phyloP scores from a whole-genome alignment of 805 yeast genomes.

The Spathaspora boniae region DNA sequence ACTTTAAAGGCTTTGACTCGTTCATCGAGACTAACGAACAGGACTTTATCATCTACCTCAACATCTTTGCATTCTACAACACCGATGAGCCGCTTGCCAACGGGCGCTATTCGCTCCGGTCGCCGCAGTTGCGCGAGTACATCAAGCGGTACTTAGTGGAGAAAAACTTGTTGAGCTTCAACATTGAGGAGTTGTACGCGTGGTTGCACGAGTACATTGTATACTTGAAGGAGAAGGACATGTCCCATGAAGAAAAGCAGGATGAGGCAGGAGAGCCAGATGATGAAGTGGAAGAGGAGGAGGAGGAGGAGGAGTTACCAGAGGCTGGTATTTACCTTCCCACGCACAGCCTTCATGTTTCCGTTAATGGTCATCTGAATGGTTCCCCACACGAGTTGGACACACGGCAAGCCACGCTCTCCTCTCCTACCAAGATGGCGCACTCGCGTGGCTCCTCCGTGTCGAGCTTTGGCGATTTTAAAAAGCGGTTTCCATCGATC shows the following conservation, averaged over 20 bases:
- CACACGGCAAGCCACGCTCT: background rate
- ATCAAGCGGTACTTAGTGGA: constrained; percentile 20
- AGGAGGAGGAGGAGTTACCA: background rate
- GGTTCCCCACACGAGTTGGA: too few relatives aligned
- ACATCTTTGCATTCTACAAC: constrained; percentile 39
- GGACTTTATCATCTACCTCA: constrained; percentile 41
- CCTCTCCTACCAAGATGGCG: background rate
- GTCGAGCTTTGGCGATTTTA: constrained; percentile 4
- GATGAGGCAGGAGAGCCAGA: constrained; percentile 5
- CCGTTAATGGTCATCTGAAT: too few relatives aligned
- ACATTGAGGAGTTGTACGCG: constrained; percentile 30
- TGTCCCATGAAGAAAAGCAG: background rate
- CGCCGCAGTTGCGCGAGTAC: constrained; percentile 11
- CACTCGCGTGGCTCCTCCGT: background rate
- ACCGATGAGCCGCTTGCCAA: constrained; percentile 23
- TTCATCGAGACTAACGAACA: constrained; percentile 33
- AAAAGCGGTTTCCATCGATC: constrained; percentile 7
- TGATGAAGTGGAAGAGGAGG: constrained; percentile 4
- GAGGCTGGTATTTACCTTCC: background rate
- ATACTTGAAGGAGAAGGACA: constrained; percentile 30
- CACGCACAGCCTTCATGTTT: too few relatives aligned
- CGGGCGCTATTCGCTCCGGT: constrained; percentile 17
- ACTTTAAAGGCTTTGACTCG: constrained; percentile 39
- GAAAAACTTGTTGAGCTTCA: constrained; percentile 29
- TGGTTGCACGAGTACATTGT: constrained; percentile 40